Evolutionary conservation across 495 filamentous ascomycete genomes (phyloP).

Genomic region (Xylaria grammica): DNA sequence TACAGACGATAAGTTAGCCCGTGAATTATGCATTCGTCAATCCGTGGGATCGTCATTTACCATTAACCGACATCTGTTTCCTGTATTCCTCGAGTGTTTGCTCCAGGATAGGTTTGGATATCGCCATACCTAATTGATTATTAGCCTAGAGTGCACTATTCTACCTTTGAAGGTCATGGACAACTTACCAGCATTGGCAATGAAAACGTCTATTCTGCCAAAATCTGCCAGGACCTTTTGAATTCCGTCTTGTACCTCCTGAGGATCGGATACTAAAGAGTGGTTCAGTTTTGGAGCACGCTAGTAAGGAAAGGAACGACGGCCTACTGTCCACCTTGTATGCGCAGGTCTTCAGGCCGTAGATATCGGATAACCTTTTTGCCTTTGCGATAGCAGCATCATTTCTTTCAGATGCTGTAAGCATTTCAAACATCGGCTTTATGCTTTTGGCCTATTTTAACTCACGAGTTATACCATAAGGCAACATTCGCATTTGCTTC

Average conservation of each 20-base stretch:
- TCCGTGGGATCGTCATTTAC: constrained; percentile 23
- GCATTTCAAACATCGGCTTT: constrained; percentile 37
- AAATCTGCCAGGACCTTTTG: constrained; percentile 48
- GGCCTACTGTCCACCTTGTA: constrained; percentile 61
- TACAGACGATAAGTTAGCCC: constrained; percentile 32
- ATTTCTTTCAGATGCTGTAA: constrained; percentile 45
- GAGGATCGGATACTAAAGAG: constrained; percentile 54
- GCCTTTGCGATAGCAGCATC: constrained; percentile 55
- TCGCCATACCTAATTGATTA: constrained; percentile 50
- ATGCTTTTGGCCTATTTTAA: constrained; percentile 25
- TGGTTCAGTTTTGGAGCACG: not conserved
- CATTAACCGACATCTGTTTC: constrained; percentile 48
- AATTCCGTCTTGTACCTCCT: constrained; percentile 53
- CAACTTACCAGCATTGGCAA: constrained; percentile 42
- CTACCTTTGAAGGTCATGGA: not conserved
- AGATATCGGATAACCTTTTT: constrained; percentile 52
- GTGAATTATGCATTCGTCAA: constrained; percentile 29
- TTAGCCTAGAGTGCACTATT: not conserved
- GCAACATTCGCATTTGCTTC: constrained; percentile 44
- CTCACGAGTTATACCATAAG: constrained; percentile 53
- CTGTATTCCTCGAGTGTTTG: constrained; percentile 53
- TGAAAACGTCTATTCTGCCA: constrained; percentile 47
- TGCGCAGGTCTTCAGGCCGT: constrained; percentile 60
- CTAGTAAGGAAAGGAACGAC: not conserved
- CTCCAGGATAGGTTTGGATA: constrained; percentile 55